phyloP scores from a whole-genome alignment of 305 asterid genomes.

The Solanum hybrid region DNA sequence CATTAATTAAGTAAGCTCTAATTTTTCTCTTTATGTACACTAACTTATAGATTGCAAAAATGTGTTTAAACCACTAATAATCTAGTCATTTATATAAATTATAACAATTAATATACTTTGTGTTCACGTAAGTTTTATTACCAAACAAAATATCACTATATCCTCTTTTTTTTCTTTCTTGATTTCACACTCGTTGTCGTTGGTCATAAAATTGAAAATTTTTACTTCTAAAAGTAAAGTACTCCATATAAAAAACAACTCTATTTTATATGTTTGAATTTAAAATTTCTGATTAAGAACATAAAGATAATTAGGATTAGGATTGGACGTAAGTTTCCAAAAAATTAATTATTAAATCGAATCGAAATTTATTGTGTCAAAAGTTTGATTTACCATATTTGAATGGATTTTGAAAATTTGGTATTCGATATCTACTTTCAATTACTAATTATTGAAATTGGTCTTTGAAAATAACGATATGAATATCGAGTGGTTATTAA shows the following conservation, averaged over 20 bases:
- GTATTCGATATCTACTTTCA: background rate
- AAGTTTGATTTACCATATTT: background rate
- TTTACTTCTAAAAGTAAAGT: background rate
- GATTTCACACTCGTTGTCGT: background rate
- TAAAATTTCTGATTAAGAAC: background rate
- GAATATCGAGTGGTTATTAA: background rate
- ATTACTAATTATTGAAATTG: background rate
- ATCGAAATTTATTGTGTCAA: background rate
- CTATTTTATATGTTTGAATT: background rate
- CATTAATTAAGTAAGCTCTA: background rate
- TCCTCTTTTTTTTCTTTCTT: background rate
- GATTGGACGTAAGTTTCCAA: background rate
- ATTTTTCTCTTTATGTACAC: background rate
- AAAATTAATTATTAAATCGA: background rate
- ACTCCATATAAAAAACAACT: background rate
- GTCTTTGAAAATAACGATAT: too few relatives aligned
- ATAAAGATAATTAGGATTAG: background rate
- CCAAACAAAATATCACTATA: background rate
- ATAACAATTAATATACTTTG: background rate
- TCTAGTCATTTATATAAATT: background rate
- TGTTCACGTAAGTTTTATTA: background rate
- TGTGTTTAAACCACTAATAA: background rate
- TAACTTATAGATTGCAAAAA: background rate
- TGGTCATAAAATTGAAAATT: fast-evolving
- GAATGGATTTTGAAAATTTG: background rate